Conservation (phyloP, 352 stramenopile species). For the Bremia lactucae region DNA sequence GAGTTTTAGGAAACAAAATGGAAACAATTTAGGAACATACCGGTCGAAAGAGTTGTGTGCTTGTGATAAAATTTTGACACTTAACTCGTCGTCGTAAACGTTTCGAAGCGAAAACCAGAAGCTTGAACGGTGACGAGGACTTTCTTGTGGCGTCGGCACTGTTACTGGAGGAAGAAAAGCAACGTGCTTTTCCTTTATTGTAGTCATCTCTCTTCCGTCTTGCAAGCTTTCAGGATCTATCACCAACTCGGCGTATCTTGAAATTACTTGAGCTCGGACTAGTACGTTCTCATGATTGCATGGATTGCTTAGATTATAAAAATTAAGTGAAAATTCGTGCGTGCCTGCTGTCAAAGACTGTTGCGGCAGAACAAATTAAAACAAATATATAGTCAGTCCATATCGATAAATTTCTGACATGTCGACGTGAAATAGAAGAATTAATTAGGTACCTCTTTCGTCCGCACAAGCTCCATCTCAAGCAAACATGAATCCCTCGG, state of each 20-base stretch:
- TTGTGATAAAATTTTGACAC: slow-evolving; percentile 45
- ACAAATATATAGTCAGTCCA: not conserved
- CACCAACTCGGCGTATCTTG: slow-evolving; percentile 71
- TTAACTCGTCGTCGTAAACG: slow-evolving; percentile 79
- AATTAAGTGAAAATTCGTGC: slow-evolving; percentile 47
- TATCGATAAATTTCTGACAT: not conserved
- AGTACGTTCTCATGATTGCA: slow-evolving; percentile 62
- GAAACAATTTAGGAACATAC: no score
- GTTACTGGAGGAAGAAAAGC: slow-evolving; percentile 67
- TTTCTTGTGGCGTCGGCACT: slow-evolving; percentile 48
- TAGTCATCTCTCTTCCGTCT: slow-evolving; percentile 16
- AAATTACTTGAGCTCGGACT: slow-evolving; percentile 67
- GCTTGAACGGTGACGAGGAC: slow-evolving; percentile 39
- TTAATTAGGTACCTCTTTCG: slow-evolving; percentile 32
- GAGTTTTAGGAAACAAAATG: no score
- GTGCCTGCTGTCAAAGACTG: slow-evolving; percentile 40
- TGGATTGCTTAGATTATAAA: slow-evolving; percentile 75
- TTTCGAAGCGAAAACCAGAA: slow-evolving; percentile 83
- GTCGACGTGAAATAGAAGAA: no score
- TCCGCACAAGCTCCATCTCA: slow-evolving; percentile 60
- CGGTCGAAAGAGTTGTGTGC: slow-evolving; percentile 31
- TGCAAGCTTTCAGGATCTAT: slow-evolving; percentile 68
- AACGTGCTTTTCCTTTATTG: slow-evolving; percentile 29
- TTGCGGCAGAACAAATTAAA: slow-evolving; percentile 3
- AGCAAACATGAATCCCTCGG: slow-evolving; percentile 36